Conservation (phyloP, 805 yeast genomes). For the Wickerhamiella bombiphila region DNA sequence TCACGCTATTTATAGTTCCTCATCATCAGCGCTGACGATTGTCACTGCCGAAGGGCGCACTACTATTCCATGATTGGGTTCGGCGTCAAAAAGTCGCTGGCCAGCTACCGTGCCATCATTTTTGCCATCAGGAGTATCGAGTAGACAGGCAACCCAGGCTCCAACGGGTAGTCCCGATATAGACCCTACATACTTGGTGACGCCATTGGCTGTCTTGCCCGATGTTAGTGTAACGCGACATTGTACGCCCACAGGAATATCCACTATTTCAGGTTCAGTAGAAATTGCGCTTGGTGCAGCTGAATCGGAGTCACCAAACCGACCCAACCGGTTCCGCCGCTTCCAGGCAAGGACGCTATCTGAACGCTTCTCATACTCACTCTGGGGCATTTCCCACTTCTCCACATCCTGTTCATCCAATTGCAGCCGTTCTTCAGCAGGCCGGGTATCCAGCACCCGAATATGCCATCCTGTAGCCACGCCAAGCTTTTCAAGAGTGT, state of each 20-base stretch:
- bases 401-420: constrained; percentile 25
- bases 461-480: constrained; percentile 29
- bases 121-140: constrained; percentile 77
- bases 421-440: constrained; percentile 20
- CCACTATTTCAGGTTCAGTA: background rate
- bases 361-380: constrained; percentile 42
- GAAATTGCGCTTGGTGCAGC: constrained; percentile 8
- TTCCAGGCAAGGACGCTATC: constrained; percentile 73
- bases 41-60: constrained; percentile 55
- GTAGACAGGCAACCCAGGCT: constrained; percentile 70
- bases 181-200: constrained; percentile 53
- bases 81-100: constrained; percentile 40
- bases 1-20: constrained; percentile 20
- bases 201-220: constrained; percentile 46
- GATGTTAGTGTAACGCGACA: constrained; percentile 20
- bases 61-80: constrained; percentile 56
- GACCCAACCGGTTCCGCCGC: constrained; percentile 47
- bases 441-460: constrained; percentile 34
- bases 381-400: constrained; percentile 38
- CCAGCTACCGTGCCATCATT: constrained; percentile 68
- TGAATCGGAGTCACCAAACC: constrained; percentile 43
- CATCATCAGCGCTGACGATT: constrained; percentile 51
- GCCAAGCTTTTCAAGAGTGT: constrained; percentile 17
- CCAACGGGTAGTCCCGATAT: constrained; percentile 37
- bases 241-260: constrained; percentile 5